Percentiles rank a stretch among this genome's conserved stretches.
phyloP scores from a whole-genome alignment of 2,329 filamentous ascomycete genomes.

The Clonostachys rosea region DNA sequence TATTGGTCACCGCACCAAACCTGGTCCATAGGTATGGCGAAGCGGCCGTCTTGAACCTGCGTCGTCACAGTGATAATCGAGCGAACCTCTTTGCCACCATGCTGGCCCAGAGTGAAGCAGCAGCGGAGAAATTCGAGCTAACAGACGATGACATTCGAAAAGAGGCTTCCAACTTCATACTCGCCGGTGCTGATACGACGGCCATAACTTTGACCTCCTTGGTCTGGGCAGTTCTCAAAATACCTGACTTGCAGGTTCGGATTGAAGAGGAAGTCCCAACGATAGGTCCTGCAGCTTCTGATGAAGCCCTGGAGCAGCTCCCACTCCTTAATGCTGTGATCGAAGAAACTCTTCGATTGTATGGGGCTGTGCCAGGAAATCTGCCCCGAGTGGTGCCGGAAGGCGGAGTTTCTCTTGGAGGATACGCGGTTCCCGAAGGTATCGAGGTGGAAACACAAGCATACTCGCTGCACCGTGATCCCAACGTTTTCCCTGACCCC shows the following conservation, averaged over 20 bases:
- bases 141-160: conserved; percentile 1
- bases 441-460: conserved; percentile 33
- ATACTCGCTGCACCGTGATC: conserved; percentile 39
- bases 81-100: too few relatives aligned
- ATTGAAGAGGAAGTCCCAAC: conserved; percentile 26
- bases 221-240: conserved; percentile 28
- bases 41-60: too few relatives aligned
- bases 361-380: conserved; percentile 28
- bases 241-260: conserved; percentile 16
- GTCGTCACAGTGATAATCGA: too few relatives aligned
- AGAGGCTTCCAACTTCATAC: conserved; percentile 37
- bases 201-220: conserved; percentile 43
- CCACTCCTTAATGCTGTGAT: conserved; percentile 35
- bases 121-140: too few relatives aligned
- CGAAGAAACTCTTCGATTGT: conserved; percentile 38
- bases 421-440: conserved; percentile 30
- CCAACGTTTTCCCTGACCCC: conserved; percentile 31
- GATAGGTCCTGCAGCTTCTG: conserved; percentile 18
- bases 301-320: conserved; percentile 15
- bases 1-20: too few relatives aligned
- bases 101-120: too few relatives aligned
- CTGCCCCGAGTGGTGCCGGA: conserved; percentile 33
- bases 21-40: too few relatives aligned
- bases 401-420: conserved; percentile 27
- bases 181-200: conserved; percentile 48